Evolutionary conservation across 345 rosid genomes (phyloP), one percentile per base, ranked within the genome.

Genomic region (Hevea brasiliensis): DNA sequence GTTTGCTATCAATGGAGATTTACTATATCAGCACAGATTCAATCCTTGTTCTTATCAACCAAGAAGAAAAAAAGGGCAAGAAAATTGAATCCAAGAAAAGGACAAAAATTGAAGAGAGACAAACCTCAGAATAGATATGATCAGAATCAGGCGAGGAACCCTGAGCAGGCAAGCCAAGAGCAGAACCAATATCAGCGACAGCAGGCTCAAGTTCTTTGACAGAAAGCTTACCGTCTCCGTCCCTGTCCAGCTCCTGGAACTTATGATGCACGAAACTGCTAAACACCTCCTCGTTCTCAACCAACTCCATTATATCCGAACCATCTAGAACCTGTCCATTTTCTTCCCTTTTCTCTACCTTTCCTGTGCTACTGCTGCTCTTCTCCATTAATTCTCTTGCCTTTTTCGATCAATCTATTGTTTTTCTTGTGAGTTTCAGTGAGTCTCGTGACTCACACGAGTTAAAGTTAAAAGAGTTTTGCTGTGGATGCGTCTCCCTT

Each of bases 251-350:
- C 72, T 89, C 88, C 23, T 87, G 73, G 68, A 95, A 93, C 92
- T 95, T 93, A 72, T 92, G 85, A 27, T 91, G 93, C 8, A 93
- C 93, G 83, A 89, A 95, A 63, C 62, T 83, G 69, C 72, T 83
- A 79, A 91, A 93, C 62, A 91, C 98, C 84, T 84, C 81, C 62
- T 93, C 82, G 84, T 91, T 89, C 81, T 76, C 97, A 78, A 91
- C 97, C 80, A 95, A 85, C 89, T 89, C 84, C 84, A 89, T 91
- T 86, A 95, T 92, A 81, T 86, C 86, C n/a, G 97, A 90, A 76
- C 97, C 97, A 77, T 95, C 98, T 75, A 90, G 75, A 32, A 76
- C 74, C 70, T 76, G 47, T 63, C 72, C 75, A 21, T 71, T 74
- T 29, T 70, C 79, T n/a, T 41, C 70, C 61, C 73, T 56, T 72